Evolutionary conservation across 73 alveolate species (phyloP).

Genomic region (Paramecium biaurelia): DNA sequence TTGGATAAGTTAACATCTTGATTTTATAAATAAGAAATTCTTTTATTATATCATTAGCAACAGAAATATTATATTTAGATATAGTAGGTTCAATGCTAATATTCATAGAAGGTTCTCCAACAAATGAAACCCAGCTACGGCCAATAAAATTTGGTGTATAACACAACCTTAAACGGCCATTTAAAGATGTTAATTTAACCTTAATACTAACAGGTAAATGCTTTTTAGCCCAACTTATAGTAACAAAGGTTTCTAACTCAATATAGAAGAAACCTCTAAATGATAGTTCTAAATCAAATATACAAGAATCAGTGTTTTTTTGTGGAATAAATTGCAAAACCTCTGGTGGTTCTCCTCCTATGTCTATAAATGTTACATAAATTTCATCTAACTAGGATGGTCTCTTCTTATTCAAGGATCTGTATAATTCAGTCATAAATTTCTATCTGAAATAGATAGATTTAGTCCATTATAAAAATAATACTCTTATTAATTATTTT

Average conservation of each 20-base stretch:
- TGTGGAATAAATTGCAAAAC: background rate
- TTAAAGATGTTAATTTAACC: background rate
- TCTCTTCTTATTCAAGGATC: conserved; percentile 20
- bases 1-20: background rate
- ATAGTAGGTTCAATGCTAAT: background rate
- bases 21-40: conserved; percentile 34
- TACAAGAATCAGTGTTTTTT: background rate
- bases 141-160: background rate
- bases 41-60: background rate
- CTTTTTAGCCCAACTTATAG: background rate
- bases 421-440: conserved; percentile 33
- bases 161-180: background rate
- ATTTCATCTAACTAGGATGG: conserved; percentile 13
- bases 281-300: conserved; percentile 17
- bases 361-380: conserved; percentile 3
- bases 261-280: background rate
- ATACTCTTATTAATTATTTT: background rate
- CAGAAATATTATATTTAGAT: background rate
- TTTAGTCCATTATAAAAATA: conserved; percentile 43
- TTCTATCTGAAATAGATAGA: conserved; percentile 22
- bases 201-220: background rate
- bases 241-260: background rate
- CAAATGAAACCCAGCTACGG: background rate
- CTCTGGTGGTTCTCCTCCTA: conserved; percentile 52
- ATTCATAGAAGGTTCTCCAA: conserved; percentile 39